Evolutionary conservation across 305 asterid genomes (phyloP), one percentile per base, ranked within the genome.

Genomic region (Solanum hybrid): DNA sequence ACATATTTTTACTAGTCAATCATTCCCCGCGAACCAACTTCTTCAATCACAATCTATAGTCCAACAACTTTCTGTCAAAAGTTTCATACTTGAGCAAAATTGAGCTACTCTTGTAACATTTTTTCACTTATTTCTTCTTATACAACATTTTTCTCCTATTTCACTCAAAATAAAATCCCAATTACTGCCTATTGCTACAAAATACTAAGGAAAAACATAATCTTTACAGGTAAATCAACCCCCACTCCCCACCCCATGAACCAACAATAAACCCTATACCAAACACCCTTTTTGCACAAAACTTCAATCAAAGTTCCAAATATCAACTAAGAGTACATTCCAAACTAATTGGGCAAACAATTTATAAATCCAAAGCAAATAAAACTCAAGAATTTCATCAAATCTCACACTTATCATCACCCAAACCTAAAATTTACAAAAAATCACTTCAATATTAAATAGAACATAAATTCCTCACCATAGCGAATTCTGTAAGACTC

Each of bases 401-500:
- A 83, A 83, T 83, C 87, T 83, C 87, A 83, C 8, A 24, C 6
- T 69, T 18, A 6, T 35, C 26, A 74, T 9, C 4, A 76, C 33
- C 34, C 35, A 36, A 34, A 73, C 35, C 61, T 11, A 29, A 22
- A 39, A 26, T 20, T 81, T 37, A 42, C 39, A 36, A 73, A 33
- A 42, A 64, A 90, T 18, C n/a, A 80, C 22, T 79, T 33, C 3
- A 64, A 39, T 13, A 69, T 67, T 75, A 79, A 42, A 35, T 18
- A 87, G 8, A 28, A 71, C 10, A 22, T 16, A 4, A 88, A 26
- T 86, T 28, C 51, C 93, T 91, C 61, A 95, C 98, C 98, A 96
- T 96, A 31, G 98, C 93, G 84, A 94, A 96, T 86, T 95, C 92
- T 22, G 95, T 92, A 90, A 89, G 90, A 92, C 93, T 95, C 98